Evolutionary conservation across 2,329 filamentous ascomycete genomes (phyloP).

Genomic region (Chaetomium olivaceum): DNA sequence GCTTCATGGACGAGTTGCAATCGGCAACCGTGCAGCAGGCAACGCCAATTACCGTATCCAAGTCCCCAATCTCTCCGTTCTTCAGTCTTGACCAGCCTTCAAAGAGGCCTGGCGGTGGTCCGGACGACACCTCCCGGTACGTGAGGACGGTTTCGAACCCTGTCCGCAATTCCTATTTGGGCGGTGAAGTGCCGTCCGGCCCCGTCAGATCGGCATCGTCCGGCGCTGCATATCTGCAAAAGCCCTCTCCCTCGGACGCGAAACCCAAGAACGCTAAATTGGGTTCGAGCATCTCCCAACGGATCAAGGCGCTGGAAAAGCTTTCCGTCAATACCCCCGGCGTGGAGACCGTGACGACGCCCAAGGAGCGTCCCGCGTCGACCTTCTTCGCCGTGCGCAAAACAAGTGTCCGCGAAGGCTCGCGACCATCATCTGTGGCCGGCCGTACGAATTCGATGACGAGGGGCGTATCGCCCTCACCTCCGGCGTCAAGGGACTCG

Average conservation of each 20-base stretch:
- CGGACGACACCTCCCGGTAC: constrained; percentile 31
- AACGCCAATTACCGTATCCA: constrained; percentile 74
- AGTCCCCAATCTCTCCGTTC: constrained; percentile 75
- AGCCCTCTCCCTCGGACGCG: constrained; percentile 54
- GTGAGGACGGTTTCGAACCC: constrained; percentile 54
- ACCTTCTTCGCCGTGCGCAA: constrained; percentile 62
- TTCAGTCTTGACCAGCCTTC: constrained; percentile 45
- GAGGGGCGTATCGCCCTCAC: constrained; percentile 40
- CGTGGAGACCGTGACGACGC: constrained; percentile 20
- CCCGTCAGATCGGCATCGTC: constrained; percentile 57
- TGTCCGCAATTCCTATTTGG: constrained; percentile 47
- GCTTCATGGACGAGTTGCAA: constrained; percentile 81
- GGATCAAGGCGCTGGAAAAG: constrained; percentile 90
- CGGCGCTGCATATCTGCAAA: constrained; percentile 57
- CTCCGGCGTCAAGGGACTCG: constrained; percentile 47
- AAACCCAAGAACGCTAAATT: constrained; percentile 76
- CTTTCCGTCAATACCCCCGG: constrained; percentile 53
- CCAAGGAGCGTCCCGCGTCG: constrained; percentile 49
- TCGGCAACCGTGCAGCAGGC: constrained; percentile 78
- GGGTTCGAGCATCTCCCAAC: constrained; percentile 86
- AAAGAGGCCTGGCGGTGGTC: constrained; percentile 31
- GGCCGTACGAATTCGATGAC: constrained; percentile 47
- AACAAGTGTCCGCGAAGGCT: constrained; percentile 42
- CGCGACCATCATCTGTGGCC: constrained; percentile 48
- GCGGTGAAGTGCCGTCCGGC: constrained; percentile 48